These are phyloP conservation scores for Helenozyma baotianmanensis DNA, from an alignment of 805 yeast species.

Conservation along the genomic window DNA sequence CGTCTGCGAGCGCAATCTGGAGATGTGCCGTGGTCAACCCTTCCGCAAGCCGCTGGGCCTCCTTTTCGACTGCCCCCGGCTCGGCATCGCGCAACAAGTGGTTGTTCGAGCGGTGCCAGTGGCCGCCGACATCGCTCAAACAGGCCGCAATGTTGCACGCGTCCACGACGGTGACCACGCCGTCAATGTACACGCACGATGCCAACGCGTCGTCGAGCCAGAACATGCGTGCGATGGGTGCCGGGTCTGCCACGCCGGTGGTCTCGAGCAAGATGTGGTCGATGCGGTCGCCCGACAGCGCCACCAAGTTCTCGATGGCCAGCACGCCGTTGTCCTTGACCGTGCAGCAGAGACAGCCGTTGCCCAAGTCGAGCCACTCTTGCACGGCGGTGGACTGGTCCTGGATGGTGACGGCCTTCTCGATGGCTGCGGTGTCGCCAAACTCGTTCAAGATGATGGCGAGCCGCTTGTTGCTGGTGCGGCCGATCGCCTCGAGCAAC, in stretches of 20 bases:
- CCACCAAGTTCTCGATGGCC: constrained; percentile 85
- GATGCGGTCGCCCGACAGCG: constrained; percentile 62
- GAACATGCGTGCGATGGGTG: constrained; percentile 94
- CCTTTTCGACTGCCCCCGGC: constrained; percentile 18
- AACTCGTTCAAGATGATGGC: constrained; percentile 92
- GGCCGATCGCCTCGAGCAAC: constrained; percentile 67
- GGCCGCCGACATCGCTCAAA: constrained; percentile 69
- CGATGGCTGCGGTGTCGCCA: constrained; percentile 88
- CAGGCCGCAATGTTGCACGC: constrained; percentile 59
- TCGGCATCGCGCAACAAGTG: constrained; percentile 21
- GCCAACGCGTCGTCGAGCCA: constrained; percentile 92
- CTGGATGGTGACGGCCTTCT: constrained; percentile 72
- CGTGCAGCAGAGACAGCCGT: constrained; percentile 95
- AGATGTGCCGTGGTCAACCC: constrained; percentile 78
- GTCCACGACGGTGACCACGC: constrained; percentile 86
- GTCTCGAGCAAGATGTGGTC: constrained; percentile 94
- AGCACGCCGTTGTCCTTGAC: constrained; percentile 92
- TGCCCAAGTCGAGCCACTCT: constrained; percentile 95
- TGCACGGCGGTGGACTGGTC: constrained; percentile 53
- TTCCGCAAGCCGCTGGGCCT: constrained; percentile 28
- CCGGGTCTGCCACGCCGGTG: constrained; percentile 96
- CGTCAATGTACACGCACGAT: constrained; percentile 84
- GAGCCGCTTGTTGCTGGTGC: constrained; percentile 62
- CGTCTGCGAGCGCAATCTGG: constrained; percentile 89
- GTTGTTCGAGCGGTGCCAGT: constrained; percentile 50